Evolutionary conservation across 192 early-diverging fungal species (phyloP).

Genomic region (Phycomyces blakesleeanus): DNA sequence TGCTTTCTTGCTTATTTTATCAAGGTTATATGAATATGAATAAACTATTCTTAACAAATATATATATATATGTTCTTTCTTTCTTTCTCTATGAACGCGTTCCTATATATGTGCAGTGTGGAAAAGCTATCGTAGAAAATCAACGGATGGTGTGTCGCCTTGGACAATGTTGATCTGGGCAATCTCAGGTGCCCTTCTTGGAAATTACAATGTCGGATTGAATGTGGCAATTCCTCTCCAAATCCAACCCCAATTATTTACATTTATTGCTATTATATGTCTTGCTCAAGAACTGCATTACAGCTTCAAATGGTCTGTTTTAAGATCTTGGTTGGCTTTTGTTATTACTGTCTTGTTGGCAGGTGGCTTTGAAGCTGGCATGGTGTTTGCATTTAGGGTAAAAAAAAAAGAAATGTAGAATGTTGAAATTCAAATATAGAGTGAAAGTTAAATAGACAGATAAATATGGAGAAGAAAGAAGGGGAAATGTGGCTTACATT

Average conservation of each 20-base stretch:
- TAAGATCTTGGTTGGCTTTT: neutral
- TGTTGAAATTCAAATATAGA: neutral
- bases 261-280: slow-evolving; percentile 32
- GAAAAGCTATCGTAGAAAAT: slow-evolving; percentile 38
- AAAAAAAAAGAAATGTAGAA: neutral
- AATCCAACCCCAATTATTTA: slow-evolving; percentile 48
- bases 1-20: too few relatives aligned
- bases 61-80: too few relatives aligned
- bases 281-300: slow-evolving; percentile 40
- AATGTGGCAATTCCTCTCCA: slow-evolving; percentile 41
- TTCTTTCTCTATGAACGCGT: neutral
- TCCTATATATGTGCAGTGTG: slow-evolving; percentile 5
- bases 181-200: slow-evolving; percentile 34
- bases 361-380: slow-evolving; percentile 18
- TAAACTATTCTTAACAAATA: too few relatives aligned
- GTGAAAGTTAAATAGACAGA: too few relatives aligned
- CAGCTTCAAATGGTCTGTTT: slow-evolving; percentile 14
- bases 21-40: too few relatives aligned
- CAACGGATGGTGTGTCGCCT: slow-evolving; percentile 37
- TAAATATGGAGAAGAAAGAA: neutral
- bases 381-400: slow-evolving; percentile 23
- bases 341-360: neutral
- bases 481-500: neutral
- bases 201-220: slow-evolving; percentile 38
- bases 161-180: slow-evolving; percentile 42